These are phyloP conservation scores for Elsinoe australis DNA, from an alignment of 2,329 filamentous ascomycete species.

Conservation along the genomic window DNA sequence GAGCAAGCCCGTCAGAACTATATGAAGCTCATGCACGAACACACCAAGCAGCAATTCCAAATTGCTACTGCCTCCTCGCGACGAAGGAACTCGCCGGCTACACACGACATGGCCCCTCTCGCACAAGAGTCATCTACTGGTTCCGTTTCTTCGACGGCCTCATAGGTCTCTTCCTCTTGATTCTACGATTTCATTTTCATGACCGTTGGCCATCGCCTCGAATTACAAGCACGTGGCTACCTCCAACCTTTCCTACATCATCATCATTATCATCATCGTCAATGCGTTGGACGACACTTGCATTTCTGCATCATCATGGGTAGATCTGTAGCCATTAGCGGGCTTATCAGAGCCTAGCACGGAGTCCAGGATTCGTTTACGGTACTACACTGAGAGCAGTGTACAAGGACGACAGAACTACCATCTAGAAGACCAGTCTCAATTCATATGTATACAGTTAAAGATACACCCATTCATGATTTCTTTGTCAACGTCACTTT, in stretches of 20 bases:
- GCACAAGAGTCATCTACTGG: slow-evolving; percentile 20
- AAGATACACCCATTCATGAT: too few relatives aligned
- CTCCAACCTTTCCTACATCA: background rate
- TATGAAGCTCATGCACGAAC: slow-evolving; percentile 41
- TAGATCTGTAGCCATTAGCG: background rate
- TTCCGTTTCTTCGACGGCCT: slow-evolving; percentile 9
- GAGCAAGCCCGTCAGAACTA: slow-evolving; percentile 37
- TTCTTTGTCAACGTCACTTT: too few relatives aligned
- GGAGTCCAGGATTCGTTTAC: background rate
- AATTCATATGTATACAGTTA: too few relatives aligned
- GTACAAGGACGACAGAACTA: slow-evolving; percentile 10
- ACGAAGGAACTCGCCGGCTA: slow-evolving; percentile 31
- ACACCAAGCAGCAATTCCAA: slow-evolving; percentile 43
- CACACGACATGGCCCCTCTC: slow-evolving; percentile 22
- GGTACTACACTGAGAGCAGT: background rate
- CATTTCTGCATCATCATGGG: slow-evolving; percentile 2
- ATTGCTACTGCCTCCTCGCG: slow-evolving; percentile 40
- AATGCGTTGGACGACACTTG: too few relatives aligned
- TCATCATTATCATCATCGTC: too few relatives aligned
- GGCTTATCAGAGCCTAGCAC: slow-evolving; percentile 11
- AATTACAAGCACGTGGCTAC: too few relatives aligned
- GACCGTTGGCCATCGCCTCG: too few relatives aligned
- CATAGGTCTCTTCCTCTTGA: background rate
- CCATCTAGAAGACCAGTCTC: slow-evolving; percentile 7
- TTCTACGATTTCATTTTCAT: background rate